Evolutionary conservation across 208 protist species (phyloP).

Genomic region (Sergeia podlipaevii): DNA sequence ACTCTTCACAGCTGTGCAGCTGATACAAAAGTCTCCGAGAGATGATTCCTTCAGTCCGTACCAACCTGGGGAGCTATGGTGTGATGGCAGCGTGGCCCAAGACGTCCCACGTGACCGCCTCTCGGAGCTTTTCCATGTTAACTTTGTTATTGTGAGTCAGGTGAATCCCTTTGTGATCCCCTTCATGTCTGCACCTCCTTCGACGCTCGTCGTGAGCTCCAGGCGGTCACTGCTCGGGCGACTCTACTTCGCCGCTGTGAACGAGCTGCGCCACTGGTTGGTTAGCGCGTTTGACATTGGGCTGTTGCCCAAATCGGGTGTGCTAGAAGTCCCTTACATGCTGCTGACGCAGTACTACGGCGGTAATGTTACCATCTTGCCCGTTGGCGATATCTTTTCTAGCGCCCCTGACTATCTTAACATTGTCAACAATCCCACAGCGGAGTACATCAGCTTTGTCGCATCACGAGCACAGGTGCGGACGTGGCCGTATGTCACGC

Average conservation of each 20-base stretch:
- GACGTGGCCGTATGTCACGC: constrained; percentile 63
- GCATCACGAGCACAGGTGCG: constrained; percentile 30
- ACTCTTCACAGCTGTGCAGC: constrained; percentile 63
- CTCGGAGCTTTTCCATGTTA: constrained; percentile 66
- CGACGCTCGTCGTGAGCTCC: constrained; percentile 14
- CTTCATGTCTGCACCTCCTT: constrained; percentile 43
- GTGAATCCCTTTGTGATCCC: constrained; percentile 82
- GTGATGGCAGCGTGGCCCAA: constrained; percentile 53
- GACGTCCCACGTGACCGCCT: constrained; percentile 65
- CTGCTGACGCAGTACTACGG: constrained; percentile 53
- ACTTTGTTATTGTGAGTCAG: constrained; percentile 78
- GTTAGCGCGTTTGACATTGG: constrained; percentile 32
- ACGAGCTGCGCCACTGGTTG: constrained; percentile 34
- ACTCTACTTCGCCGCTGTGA: constrained; percentile 23
- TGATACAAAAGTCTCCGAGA: constrained; percentile 49
- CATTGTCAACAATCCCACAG: constrained; percentile 58
- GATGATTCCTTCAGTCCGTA: constrained; percentile 37
- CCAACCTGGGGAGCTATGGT: constrained; percentile 53
- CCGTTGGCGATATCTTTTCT: constrained; percentile 39
- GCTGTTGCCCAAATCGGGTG: constrained; percentile 30
- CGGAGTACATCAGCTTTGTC: constrained; percentile 56
- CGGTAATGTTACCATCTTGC: constrained; percentile 67
- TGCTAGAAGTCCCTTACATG: constrained; percentile 31
- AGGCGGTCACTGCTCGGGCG: constrained; percentile 14
- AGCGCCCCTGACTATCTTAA: constrained; percentile 61